Conservation (phyloP, 805 yeast genomes). For the Wickerhamomyces rabaulensis region DNA sequence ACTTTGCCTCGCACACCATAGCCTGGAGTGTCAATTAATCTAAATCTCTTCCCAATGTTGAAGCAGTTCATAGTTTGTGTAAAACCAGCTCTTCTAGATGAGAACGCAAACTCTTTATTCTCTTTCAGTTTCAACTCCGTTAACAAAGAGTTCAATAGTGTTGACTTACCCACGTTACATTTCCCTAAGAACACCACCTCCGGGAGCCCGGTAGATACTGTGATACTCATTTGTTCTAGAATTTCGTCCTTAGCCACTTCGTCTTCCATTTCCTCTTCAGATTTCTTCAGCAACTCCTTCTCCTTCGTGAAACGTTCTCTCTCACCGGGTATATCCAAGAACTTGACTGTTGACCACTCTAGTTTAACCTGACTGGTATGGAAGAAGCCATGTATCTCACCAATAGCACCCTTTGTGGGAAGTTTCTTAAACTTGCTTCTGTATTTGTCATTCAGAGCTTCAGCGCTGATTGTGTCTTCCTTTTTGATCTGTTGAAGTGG, state of each 20-base stretch:
- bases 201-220: conserved; percentile 43
- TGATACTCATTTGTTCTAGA: conserved; percentile 3
- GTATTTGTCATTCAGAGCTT: conserved; percentile 15
- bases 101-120: conserved; percentile 40
- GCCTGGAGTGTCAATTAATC: conserved; percentile 85
- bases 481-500: background rate
- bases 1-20: conserved; percentile 69
- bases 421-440: conserved; percentile 7
- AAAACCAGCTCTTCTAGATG: conserved; percentile 51
- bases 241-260: conserved; percentile 4
- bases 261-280: conserved; percentile 11
- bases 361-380: conserved; percentile 38
- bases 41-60: conserved; percentile 55
- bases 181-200: conserved; percentile 76
- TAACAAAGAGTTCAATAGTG: conserved; percentile 60
- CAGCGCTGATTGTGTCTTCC: conserved; percentile 6
- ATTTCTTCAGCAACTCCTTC: conserved; percentile 5
- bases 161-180: conserved; percentile 84
- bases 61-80: conserved; percentile 65
- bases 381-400: conserved; percentile 37
- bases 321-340: conserved; percentile 55
- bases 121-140: conserved; percentile 30
- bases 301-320: conserved; percentile 24
- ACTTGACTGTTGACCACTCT: conserved; percentile 58
- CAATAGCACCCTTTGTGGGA: conserved; percentile 19